These are phyloP conservation scores for Sugiyamaella pinicola DNA, from an alignment of 1,139 yeast genomes.

Conservation along the genomic window DNA sequence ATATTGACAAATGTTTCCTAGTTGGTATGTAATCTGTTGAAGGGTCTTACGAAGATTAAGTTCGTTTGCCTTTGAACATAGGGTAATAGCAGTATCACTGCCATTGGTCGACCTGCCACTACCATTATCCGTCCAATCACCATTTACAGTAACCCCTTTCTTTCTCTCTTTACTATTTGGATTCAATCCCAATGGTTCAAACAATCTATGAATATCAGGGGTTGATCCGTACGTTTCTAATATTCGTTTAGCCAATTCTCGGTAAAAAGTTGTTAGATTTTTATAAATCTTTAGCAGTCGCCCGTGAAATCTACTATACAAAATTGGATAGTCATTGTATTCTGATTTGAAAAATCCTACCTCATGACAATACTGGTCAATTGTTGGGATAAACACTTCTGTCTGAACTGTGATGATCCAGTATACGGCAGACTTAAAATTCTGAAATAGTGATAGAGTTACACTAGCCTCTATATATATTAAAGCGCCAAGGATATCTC, in stretches of 20 bases:
- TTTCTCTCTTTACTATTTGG: neutral
- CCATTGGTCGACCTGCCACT: too few relatives aligned
- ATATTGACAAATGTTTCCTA: conserved; percentile 35
- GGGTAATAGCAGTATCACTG: neutral
- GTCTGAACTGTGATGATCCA: conserved; percentile 27
- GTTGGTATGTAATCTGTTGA: conserved; percentile 21
- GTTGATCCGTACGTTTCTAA: conserved; percentile 1
- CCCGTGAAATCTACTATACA: conserved; percentile 18
- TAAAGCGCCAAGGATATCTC: conserved; percentile 25
- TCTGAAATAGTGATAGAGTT: conserved; percentile 24
- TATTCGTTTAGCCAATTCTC: conserved; percentile 14
- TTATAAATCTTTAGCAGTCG: conserved; percentile 29
- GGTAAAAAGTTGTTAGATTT: conserved; percentile 25
- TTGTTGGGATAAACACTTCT: conserved; percentile 19
- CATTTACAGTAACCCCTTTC: neutral
- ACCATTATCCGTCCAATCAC: too few relatives aligned
- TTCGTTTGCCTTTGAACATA: neutral
- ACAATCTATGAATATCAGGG: conserved; percentile 1
- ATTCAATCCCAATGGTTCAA: conserved; percentile 4
- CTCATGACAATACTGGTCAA: conserved; percentile 23
- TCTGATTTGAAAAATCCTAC: conserved; percentile 14
- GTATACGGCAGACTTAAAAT: conserved; percentile 16
- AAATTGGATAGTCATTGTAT: conserved; percentile 18
- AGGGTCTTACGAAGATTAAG: neutral
- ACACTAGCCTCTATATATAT: conserved; percentile 24